Conservation (phyloP, 169 alveolate species). For the Plasmodium gaboni region DNA sequence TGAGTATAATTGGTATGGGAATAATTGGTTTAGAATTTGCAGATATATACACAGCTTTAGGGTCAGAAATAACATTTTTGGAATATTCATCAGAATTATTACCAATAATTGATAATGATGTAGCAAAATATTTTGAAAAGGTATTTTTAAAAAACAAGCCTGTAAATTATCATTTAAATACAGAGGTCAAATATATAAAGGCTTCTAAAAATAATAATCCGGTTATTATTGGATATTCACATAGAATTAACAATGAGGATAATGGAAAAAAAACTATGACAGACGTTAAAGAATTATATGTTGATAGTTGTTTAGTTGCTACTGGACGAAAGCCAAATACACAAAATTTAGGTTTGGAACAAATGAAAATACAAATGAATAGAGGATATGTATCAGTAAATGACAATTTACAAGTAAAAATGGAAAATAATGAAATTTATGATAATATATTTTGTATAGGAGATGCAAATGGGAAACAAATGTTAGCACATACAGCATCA, state of each 20-base stretch:
- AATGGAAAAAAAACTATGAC: not conserved
- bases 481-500: slow-evolving; percentile 83
- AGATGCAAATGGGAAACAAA: slow-evolving; percentile 81
- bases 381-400: slow-evolving; percentile 80
- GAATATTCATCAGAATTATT: slow-evolving; percentile 77
- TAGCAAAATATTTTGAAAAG: slow-evolving; percentile 77
- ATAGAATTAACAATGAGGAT: not conserved
- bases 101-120: slow-evolving; percentile 77
- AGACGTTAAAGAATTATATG: slow-evolving; percentile 60
- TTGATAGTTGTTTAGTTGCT: slow-evolving; percentile 85
- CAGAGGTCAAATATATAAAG: slow-evolving; percentile 52
- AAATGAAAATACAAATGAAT: slow-evolving; percentile 52
- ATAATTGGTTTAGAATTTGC: slow-evolving; percentile 81
- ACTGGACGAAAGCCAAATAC: slow-evolving; percentile 86
- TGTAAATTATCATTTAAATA: slow-evolving; percentile 30
- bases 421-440: slow-evolving; percentile 38
- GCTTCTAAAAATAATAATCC: slow-evolving; percentile 31
- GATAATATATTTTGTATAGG: slow-evolving; percentile 80
- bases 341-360: slow-evolving; percentile 76
- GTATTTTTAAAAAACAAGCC: slow-evolving; percentile 46
- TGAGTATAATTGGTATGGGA: slow-evolving; percentile 80
- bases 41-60: slow-evolving; percentile 80
- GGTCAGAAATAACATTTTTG: slow-evolving; percentile 76
- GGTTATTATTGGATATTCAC: slow-evolving; percentile 64
- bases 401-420: slow-evolving; percentile 74